Conservation (phyloP, 2,329 filamentous ascomycete genomes). For the Ascochyta fabae region DNA sequence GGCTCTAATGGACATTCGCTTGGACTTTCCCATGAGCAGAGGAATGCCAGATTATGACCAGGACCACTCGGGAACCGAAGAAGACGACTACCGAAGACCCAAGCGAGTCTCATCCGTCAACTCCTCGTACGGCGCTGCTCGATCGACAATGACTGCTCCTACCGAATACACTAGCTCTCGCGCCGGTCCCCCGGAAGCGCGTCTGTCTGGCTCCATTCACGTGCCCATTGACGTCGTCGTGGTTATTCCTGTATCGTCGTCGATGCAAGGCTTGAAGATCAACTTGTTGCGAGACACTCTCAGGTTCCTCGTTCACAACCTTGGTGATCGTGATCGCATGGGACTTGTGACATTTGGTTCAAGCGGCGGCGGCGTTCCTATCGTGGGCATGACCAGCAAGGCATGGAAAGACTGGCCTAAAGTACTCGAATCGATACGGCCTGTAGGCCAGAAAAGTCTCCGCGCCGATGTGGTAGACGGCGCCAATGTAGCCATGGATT, state of each 20-base stretch:
- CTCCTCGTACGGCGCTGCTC: slow-evolving; percentile 82
- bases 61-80: slow-evolving; percentile 82
- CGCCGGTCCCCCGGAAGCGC: slow-evolving; percentile 51
- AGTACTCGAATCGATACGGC: slow-evolving; percentile 84
- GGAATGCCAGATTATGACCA: slow-evolving; percentile 77
- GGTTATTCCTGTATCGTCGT: slow-evolving; percentile 95
- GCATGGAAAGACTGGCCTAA: slow-evolving; percentile 91
- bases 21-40: slow-evolving; percentile 62
- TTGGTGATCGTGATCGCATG: slow-evolving; percentile 95
- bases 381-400: slow-evolving; percentile 98
- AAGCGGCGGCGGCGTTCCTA: slow-evolving; percentile 86
- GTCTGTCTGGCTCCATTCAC: slow-evolving; percentile 67
- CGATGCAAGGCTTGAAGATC: slow-evolving; percentile 99
- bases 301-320: slow-evolving; percentile 85
- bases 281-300: slow-evolving; percentile 90
- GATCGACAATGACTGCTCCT: slow-evolving; percentile 84
- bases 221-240: slow-evolving; percentile 95
- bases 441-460: slow-evolving; percentile 94
- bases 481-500: slow-evolving; percentile 96
- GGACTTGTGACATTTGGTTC: slow-evolving; percentile 96
- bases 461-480: slow-evolving; percentile 96
- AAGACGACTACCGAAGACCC: slow-evolving; percentile 77
- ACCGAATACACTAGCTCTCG: slow-evolving; percentile 86
- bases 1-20: slow-evolving; percentile 82
- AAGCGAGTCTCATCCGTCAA: slow-evolving; percentile 82